These are phyloP conservation scores for Taphrina pruni DNA, from an alignment of 1,139 yeast genomes.

Conservation along the genomic window DNA sequence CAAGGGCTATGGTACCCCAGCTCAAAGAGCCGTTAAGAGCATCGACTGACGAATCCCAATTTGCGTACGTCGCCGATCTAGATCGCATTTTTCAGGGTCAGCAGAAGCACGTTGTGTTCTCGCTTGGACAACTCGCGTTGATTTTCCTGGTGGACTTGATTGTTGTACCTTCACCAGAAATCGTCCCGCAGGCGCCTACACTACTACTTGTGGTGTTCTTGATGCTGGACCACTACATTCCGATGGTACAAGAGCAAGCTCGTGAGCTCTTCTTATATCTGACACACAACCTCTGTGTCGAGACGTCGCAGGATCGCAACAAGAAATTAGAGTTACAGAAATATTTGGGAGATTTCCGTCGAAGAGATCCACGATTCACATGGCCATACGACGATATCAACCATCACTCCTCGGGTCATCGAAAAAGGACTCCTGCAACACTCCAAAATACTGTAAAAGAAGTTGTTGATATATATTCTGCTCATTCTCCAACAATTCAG, in stretches of 20 bases:
- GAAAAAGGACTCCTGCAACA: constrained; percentile 77
- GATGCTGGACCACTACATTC: constrained; percentile 82
- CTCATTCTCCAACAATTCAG: constrained; percentile 62
- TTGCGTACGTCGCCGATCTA: constrained; percentile 79
- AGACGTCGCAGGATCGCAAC: constrained; percentile 56
- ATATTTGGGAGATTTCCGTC: constrained; percentile 58
- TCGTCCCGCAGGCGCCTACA: constrained; percentile 67
- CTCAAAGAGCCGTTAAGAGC: constrained; percentile 52
- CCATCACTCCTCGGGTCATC: constrained; percentile 58
- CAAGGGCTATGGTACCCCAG: constrained; percentile 86
- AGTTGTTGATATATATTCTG: constrained; percentile 62
- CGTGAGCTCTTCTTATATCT: constrained; percentile 74
- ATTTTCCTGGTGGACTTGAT: constrained; percentile 82
- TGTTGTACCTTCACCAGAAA: constrained; percentile 63
- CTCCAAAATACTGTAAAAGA: constrained; percentile 81
- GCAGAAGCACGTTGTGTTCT: constrained; percentile 76
- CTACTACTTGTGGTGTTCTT: constrained; percentile 81
- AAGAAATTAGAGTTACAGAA: constrained; percentile 62
- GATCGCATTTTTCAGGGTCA: constrained; percentile 62
- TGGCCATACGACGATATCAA: constrained; percentile 91
- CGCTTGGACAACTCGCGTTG: constrained; percentile 84
- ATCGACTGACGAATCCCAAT: constrained; percentile 50
- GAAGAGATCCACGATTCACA: constrained; percentile 56
- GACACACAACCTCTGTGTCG: constrained; percentile 60
- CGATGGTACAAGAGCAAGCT: constrained; percentile 84